Base-by-base conservation (phyloP, 2,329 filamentous ascomycete species). In the Aspergillus carbonarius region DNA sequence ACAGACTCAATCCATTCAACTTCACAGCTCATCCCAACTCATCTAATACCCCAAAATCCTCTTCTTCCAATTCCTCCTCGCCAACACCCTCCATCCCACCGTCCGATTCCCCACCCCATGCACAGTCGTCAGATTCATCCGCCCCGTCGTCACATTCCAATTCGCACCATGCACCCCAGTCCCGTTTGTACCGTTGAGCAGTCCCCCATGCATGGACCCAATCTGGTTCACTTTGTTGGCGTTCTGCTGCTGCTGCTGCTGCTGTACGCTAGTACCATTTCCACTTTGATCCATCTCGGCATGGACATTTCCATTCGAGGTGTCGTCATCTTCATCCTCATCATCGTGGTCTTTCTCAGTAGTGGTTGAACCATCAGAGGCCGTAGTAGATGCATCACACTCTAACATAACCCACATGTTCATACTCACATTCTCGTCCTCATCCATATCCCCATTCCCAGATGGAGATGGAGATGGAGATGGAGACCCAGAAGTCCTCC, bases 331-430 rank as follows among this genome's bases (percentile, higher is more conserved):
- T 17, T 60, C 51, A 23, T 55, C 39, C 18, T 50, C 40, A n/a
- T 58, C 40, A 8, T 57, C 62, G 32, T 63, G 54, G 2, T 27
- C 53, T 6, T 42, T 60, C 7, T 53, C 53, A n/a, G 61, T 56
- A 18, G 7, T 3, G 17, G 17, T 9, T 12, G 39, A 20, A 35
- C 34, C 34, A 40, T n/a, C 17, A 18, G 6, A 12, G 15, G 3
- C 15, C 5, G 5, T 12, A 37, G 34, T 12, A 8, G 10, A n/a
- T n/a, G 30, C 44, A 9, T 57, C 60, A 60, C 73, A 75, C 27
- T 70, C 62, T 40, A 75, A 57, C 46, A 62, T 63, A 6, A 72
- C 58, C 72, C 72, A 75, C 5, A 75, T 64, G 9, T 17, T 17
- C 23, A 13, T 13, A 4, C 32, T 46, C 54, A 70, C 59, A 42